Evolutionary conservation across 2,329 filamentous ascomycete genomes (phyloP), one percentile per base, ranked within the genome.

Genomic region (Cladosporium phlei): DNA sequence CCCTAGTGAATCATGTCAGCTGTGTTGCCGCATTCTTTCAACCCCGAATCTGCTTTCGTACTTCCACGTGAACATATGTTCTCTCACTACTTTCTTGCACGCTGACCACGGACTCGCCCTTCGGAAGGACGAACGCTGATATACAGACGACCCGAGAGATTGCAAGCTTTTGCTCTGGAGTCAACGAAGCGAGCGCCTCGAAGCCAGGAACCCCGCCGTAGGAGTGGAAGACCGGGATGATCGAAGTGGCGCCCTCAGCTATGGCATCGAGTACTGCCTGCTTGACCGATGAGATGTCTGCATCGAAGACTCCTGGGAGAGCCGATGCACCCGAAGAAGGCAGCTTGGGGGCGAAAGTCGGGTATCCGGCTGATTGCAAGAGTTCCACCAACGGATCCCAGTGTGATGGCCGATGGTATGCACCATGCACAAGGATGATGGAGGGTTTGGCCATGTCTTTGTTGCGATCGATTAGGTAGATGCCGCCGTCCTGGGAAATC

Each of bases 341-440:
- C 1, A 56, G 39, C 19, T 50, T 34, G 2, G 52, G 38, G 6
- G 45, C 44, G 11, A 52, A 55, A 5, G 48, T 48, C 12, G 24
- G 38, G 33, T 51, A 51, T 20, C 55, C 55, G 8, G 48, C 33
- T 22, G 32, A 22, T 9, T 53, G 34, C 9, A 56, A 47, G n/a
- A 50, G 22, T 9, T 25, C 20, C 22, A 48, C 33, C 10, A 55
- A 40, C 8, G 40, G 37, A 4, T 51, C 24, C 22, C 53, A 39
- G 40, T 56, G 53, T 45, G 35, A 49, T 20, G 49, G 49, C 29
- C 47, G 48, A 20, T 56, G 54, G 5, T 32, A 49, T 20, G 47
- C 53, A 19, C 54, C 54, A 22, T 55, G 52, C 25, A 56, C 47
- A 19, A 56, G 39, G 34, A 56, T 34, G 38, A 57, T 50, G 44